These are phyloP conservation scores for Acacia pycnantha DNA, from an alignment of 331 rosid species.

Conservation along the genomic window DNA sequence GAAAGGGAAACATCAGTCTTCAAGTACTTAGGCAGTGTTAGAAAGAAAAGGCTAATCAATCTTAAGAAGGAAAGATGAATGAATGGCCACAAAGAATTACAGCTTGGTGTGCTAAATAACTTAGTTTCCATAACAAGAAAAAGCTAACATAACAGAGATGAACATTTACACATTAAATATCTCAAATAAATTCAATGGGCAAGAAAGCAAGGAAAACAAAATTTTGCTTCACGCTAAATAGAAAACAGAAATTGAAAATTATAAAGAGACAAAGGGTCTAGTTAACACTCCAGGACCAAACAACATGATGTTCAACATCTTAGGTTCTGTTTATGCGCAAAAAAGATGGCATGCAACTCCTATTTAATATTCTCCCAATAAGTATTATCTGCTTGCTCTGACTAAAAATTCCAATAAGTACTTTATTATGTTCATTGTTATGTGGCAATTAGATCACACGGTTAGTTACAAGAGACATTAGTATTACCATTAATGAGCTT, in stretches of 20 bases:
- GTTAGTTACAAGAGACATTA: no score
- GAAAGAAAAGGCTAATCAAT: slow-evolving; percentile 2
- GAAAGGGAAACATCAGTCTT: slow-evolving; percentile 36
- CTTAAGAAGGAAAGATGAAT: background rate
- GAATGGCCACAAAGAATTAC: background rate
- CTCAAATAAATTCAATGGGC: background rate
- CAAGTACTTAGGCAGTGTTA: background rate
- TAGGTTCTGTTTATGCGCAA: background rate
- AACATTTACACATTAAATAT: background rate
- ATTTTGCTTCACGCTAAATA: no score
- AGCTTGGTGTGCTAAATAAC: background rate
- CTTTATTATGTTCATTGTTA: no score
- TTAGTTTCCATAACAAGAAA: background rate
- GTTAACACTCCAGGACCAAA: background rate
- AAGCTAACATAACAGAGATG: background rate
- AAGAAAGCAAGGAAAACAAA: background rate
- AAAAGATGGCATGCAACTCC: no score
- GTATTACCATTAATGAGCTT: no score
- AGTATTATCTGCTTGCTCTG: no score
- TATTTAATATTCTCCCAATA: no score
- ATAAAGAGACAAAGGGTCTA: background rate
- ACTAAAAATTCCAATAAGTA: no score
- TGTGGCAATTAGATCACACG: no score
- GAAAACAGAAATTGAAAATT: background rate
- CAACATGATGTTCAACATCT: background rate